These are phyloP conservation scores for Calonectria hawksworthii DNA, from an alignment of 2,329 filamentous ascomycete species.

Conservation along the genomic window DNA sequence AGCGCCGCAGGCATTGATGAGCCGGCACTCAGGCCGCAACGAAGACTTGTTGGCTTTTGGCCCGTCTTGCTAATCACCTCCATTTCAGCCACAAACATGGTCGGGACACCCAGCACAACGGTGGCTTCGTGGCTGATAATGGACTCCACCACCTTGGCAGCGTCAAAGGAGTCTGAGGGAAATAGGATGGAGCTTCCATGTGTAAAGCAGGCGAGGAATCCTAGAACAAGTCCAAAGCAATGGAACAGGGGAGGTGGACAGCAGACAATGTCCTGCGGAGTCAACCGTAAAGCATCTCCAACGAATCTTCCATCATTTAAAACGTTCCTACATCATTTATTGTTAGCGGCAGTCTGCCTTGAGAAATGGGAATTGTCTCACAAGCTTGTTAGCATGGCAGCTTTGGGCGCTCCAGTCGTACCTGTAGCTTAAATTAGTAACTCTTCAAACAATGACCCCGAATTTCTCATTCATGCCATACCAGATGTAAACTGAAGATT, in stretches of 20 bases:
- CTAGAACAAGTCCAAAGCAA: conserved; percentile 80
- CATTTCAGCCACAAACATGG: conserved; percentile 24
- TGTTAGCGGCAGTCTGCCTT: not conserved
- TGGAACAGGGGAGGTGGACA: conserved; percentile 76
- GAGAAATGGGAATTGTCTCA: not conserved
- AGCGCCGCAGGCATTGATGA: conserved; percentile 10
- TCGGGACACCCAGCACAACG: conserved; percentile 12
- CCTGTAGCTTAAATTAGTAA: conserved; percentile 9
- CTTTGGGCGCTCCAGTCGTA: conserved; percentile 35
- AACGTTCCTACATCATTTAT: conserved; percentile 50
- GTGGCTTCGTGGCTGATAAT: conserved; percentile 2
- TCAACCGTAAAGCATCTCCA: conserved; percentile 64
- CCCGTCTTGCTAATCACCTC: conserved; percentile 14
- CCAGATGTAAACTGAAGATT: conserved; percentile 35
- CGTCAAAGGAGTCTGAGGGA: conserved; percentile 10
- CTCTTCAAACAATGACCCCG: no score
- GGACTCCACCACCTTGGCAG: not conserved
- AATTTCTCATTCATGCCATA: not conserved
- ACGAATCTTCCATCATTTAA: conserved; percentile 68
- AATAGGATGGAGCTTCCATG: conserved; percentile 71
- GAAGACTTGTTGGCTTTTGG: not conserved
- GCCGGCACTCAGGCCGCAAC: conserved; percentile 8
- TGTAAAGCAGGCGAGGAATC: conserved; percentile 78
- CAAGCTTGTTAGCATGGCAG: conserved; percentile 30
- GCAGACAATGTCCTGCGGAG: conserved; percentile 70